Evolutionary conservation across 2,329 filamentous ascomycete genomes (phyloP).

Genomic region (Sporothrix curviconia): DNA sequence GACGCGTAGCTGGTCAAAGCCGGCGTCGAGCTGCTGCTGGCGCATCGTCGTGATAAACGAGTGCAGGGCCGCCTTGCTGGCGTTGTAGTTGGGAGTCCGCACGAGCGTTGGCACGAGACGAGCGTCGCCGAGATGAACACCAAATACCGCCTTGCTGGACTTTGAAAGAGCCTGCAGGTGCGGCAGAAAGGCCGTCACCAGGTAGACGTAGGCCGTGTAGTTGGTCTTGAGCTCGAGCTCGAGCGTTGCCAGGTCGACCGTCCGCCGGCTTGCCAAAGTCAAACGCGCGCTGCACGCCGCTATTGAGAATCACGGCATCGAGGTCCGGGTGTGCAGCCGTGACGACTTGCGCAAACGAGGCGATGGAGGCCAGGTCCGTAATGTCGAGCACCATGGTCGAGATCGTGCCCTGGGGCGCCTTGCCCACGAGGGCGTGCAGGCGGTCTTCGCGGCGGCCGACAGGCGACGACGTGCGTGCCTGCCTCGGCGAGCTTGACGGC

Average conservation of each 20-base stretch:
- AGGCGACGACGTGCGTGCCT: slow-evolving; percentile 38
- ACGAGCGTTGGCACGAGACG: slow-evolving; percentile 36
- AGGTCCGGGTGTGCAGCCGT: slow-evolving; percentile 37
- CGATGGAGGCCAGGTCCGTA: slow-evolving; percentile 32
- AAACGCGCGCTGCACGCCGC: slow-evolving; percentile 39
- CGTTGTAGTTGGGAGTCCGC: slow-evolving; percentile 38
- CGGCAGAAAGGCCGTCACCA: slow-evolving; percentile 40
- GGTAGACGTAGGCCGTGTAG: slow-evolving; percentile 37
- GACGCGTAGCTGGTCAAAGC: slow-evolving; percentile 28
- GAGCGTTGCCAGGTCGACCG: slow-evolving; percentile 32
- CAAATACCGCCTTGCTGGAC: slow-evolving; percentile 17
- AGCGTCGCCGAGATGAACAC: slow-evolving; percentile 27
- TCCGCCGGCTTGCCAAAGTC: slow-evolving; percentile 38
- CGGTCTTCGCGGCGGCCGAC: slow-evolving; percentile 42
- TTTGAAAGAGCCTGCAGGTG: slow-evolving; percentile 27
- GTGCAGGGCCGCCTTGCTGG: slow-evolving; percentile 44
- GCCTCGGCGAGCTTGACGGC: slow-evolving; percentile 30
- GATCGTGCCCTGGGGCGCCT: slow-evolving; percentile 12
- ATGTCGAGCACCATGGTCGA: slow-evolving; percentile 36
- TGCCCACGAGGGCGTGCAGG: slow-evolving; percentile 33
- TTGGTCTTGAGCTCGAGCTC: slow-evolving; percentile 38
- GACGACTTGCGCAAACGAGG: slow-evolving; percentile 26
- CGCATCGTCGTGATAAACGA: slow-evolving; percentile 38
- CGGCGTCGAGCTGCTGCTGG: slow-evolving; percentile 35
- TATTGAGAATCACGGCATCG: slow-evolving; percentile 45